A percentile compares a stretch with the other conserved stretches of the same genome.
Evolutionary conservation across 1,139 yeast species (phyloP).

Genomic region (Lodderomyces pseudojiufengensis): DNA sequence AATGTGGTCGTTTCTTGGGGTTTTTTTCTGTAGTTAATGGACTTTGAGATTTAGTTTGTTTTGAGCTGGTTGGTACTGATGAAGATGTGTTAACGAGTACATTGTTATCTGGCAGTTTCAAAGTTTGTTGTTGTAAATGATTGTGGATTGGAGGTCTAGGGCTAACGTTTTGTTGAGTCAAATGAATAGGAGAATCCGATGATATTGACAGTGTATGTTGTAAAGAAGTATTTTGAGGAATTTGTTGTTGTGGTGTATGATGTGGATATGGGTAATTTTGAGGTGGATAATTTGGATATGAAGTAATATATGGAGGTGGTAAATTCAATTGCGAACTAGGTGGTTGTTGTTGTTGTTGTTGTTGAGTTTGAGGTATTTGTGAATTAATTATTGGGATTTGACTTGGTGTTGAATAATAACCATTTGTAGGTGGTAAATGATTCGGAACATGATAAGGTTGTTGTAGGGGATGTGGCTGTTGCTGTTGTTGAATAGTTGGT

Average conservation of each 20-base stretch:
- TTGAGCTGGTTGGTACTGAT: slow-evolving; percentile 3
- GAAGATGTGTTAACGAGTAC: neutral
- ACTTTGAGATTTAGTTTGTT: slow-evolving; percentile 5
- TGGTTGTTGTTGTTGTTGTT: slow-evolving; percentile 10
- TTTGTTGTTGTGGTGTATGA: slow-evolving; percentile 5
- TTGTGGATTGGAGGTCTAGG: slow-evolving; percentile 3
- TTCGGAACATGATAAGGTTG: neutral
- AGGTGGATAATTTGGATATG: slow-evolving; percentile 5
- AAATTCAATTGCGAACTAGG: slow-evolving; percentile 3
- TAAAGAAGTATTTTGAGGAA: slow-evolving; percentile 2
- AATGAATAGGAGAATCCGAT: neutral
- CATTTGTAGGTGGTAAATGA: neutral
- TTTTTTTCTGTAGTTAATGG: slow-evolving; percentile 3
- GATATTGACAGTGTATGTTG: slow-evolving; percentile 5
- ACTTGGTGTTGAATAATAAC: slow-evolving; percentile 1
- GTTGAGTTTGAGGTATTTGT: slow-evolving; percentile 6
- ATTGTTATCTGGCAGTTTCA: neutral
- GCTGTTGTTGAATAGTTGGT: neutral
- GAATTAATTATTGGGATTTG: neutral
- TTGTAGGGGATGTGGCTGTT: neutral
- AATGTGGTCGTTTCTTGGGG: slow-evolving; percentile 11
- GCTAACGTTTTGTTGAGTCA: neutral
- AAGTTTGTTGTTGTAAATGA: slow-evolving; percentile 3
- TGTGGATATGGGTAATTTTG: slow-evolving; percentile 3
- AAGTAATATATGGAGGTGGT: slow-evolving; percentile 8